Conservation (phyloP, 83 land plant species). For the Diphasiastrum complanatum region DNA sequence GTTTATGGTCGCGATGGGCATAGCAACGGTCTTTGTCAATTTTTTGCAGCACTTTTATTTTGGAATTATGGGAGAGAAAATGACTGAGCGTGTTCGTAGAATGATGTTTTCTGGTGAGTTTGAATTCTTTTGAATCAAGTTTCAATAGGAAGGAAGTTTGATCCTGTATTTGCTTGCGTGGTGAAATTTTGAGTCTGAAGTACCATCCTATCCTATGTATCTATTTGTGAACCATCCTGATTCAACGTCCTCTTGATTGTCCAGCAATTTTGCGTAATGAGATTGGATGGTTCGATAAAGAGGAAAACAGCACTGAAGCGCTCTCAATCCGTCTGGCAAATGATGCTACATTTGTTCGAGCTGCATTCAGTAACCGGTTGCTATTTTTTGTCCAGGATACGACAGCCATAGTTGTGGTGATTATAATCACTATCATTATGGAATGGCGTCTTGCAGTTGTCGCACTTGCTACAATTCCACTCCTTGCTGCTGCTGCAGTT, state of each 20-base stretch:
- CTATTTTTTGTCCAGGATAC: conserved; percentile 86
- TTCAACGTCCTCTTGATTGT: not conserved
- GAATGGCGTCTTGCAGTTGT: conserved; percentile 87
- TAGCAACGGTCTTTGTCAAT: conserved; percentile 85
- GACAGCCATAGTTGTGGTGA: conserved; percentile 76
- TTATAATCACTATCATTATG: conserved; percentile 65
- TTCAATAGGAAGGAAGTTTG: not conserved
- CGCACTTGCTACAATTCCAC: conserved; percentile 78
- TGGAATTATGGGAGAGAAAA: conserved; percentile 99
- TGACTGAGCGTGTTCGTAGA: conserved; percentile 95
- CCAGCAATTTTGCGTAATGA: conserved; percentile 97
- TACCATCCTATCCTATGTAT: too few species aligned
- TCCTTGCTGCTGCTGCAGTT: conserved; percentile 74
- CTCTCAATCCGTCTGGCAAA: conserved; percentile 93
- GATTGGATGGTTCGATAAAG: conserved; percentile 99
- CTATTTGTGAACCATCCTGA: too few species aligned
- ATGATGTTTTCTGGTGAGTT: conserved; percentile 96
- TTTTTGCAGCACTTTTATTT: conserved; percentile 98
- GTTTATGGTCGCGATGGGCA: conserved; percentile 81
- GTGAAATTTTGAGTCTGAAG: too few species aligned
- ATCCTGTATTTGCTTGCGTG: conserved; percentile 4
- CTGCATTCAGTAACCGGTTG: conserved; percentile 94
- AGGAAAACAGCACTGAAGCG: conserved; percentile 90
- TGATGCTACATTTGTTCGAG: conserved; percentile 99
- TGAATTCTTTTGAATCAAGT: too few species aligned